Conservation (phyloP, 805 yeast species). For the Geotrichum ghanense region DNA sequence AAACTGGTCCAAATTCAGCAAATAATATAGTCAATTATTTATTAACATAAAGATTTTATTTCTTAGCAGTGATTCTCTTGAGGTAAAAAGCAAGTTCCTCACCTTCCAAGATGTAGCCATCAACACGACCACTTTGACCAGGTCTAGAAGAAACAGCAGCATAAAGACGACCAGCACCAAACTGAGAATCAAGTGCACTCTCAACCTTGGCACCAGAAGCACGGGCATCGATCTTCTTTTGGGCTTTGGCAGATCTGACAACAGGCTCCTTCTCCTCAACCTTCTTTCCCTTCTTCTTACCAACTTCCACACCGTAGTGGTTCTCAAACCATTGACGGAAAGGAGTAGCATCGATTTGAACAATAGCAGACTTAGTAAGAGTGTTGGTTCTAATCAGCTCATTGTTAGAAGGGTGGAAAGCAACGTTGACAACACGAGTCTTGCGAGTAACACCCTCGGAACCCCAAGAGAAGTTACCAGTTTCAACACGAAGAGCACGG, state of each 20-base stretch:
- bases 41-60: no score
- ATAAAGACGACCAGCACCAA: slow-evolving; percentile 97
- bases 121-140: slow-evolving; percentile 99
- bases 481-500: slow-evolving; percentile 99
- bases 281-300: slow-evolving; percentile 59
- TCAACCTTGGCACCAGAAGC: slow-evolving; percentile 76
- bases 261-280: slow-evolving; percentile 27
- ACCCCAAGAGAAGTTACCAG: slow-evolving; percentile 99
- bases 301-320: slow-evolving; percentile 91
- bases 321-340: slow-evolving; percentile 99
- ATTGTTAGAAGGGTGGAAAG: slow-evolving; percentile 99
- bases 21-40: no score
- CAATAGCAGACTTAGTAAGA: slow-evolving; percentile 96
- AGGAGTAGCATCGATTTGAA: slow-evolving; percentile 99
- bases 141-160: slow-evolving; percentile 99
- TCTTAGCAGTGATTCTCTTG: slow-evolving; percentile 98
- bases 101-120: slow-evolving; percentile 99
- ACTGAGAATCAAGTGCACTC: slow-evolving; percentile 87
- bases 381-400: slow-evolving; percentile 99
- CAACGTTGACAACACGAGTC: slow-evolving; percentile 97
- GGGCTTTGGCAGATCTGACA: slow-evolving; percentile 63
- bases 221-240: slow-evolving; percentile 92
- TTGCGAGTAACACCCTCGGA: slow-evolving; percentile 97
- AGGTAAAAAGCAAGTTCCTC: slow-evolving; percentile 99
- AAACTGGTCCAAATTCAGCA: no score